Base-by-base conservation (phyloP, 2,329 filamentous ascomycete species). In the Aureobasidium melanogenum region DNA sequence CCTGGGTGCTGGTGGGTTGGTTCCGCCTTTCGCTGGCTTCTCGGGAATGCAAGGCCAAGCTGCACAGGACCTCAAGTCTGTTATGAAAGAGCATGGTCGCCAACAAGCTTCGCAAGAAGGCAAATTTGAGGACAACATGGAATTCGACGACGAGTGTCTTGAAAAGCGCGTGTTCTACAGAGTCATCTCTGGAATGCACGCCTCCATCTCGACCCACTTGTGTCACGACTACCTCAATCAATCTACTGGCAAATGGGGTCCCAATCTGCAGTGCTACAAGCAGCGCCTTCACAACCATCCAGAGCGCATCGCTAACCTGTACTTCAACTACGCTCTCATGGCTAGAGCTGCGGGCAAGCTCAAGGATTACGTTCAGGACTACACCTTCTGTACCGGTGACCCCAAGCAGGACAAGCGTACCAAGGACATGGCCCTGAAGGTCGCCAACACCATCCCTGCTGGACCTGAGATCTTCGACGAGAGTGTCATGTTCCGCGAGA, bases 141-240 rank as follows among this genome's bases (percentile, higher is more conserved):
- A 94, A 66, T 81, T 86, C 51, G 91, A 96, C 67, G 92, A 97
- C 67, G 89, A 96, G 71, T 99, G 94, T 70, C 78, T 99, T 26
- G 94, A 99, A 79, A 97, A 99, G 81, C 88, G 94, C n/a, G 94
- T 97, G 39, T 99, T 99, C 74, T 94, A 97, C 76, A 84, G 92
- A 7, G 86, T 99, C 65, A 85, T 99, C 64, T 96, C 91, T 56
- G 94, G 94, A 46, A 97, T 99, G 94, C 94, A 99, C 74, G 91
- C 94, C 17, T 96, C 92, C 65, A 99, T 99, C 73, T 96, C 91
- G 66, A 89, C 92, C 0, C 94, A 99, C 75, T 80, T 99, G 44
- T 99, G 94, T 82, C 94, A 89, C 86, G 89, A 97, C 69, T 96
- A 94, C 69, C 79, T 97, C 65, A 97, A 99, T 75, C 91, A 97